Evolutionary conservation across 1,284 basidiomycete species (phyloP), one percentile per base, ranked within the genome.

Genomic region (Phylloporus gajari): DNA sequence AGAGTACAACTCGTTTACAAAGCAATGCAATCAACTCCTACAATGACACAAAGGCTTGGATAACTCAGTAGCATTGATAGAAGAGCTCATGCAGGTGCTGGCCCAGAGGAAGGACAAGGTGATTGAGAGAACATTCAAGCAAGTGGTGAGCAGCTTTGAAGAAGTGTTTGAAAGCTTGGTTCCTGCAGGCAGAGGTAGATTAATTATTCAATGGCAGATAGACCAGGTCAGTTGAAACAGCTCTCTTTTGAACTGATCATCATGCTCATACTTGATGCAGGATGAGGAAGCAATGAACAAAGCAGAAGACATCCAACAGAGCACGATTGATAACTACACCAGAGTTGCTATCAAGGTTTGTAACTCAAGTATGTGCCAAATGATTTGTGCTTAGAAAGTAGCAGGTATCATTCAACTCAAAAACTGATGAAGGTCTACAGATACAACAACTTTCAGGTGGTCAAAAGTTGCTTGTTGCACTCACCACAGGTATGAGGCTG

Each of bases 51-150:
- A 94, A 75, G 98, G 99, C 82, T 89, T 99, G 40, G 96, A 98
- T 75, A 92, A 91, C 76, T 97, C 95, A 2, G 96, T 95, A 0
- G 81, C 89, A 64, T 97, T 95, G 59, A 99, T 99, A 76, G 90
- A 96, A 79, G 95, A 98, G 78, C 90, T 99, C n/a, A 96, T 99
- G 53, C 91, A 95, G 72, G 95, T 95, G 9, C 90, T 99, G 19
- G 98, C 99, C 82, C 95, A 97, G 83, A 90, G 97, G 72, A 99
- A 99, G 83, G 97, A 99, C 80, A 98, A 99, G 82, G 97, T 98
- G 5, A 99, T 99, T 75, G 96, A 99, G 84, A 88, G 97, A 48
- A 99, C 97, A 2, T 99, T 99, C 86, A 98, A 97, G 85, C 97
- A 99, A 82, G 98, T 99, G 3, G 96, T 95, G 25, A 95, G 91